Base-by-base conservation (phyloP, 139 green algal genomes). In the Coelastrella sp. region DNA sequence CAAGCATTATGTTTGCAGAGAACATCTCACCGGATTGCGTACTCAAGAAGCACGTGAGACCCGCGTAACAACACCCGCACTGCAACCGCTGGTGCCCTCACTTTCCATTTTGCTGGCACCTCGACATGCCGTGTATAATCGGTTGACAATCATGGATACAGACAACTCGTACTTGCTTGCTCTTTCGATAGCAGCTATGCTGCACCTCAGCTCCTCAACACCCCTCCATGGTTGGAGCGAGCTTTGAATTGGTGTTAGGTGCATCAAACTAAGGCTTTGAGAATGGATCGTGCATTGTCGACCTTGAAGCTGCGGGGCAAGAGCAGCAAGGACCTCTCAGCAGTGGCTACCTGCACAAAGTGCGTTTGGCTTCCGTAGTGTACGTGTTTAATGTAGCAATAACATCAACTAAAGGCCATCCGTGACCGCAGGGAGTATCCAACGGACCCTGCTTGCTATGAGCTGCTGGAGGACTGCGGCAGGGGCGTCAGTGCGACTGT, bases 391-490 rank as follows among this genome's bases (percentile, higher is more conserved):
- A 11, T 48, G n/a, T 17, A 48, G 8, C 40, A 32, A 21, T 15
- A 13, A 35, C 74, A 62, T 23, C 34, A 32, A 48, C 35, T 45
- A 17, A 27, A 32, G 9, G 5, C 13, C 48, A n/a, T 25, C 17
- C 45, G 59, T 40, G 25, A n/a, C 37, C 11, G 66, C 90, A 97
- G 93, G 83, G 92, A 98, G 11, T 99, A 95, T 80, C 97, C 97
- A 0, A 96, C 91, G 2, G 86, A 86, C 2, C 89, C 93, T 0
- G 89, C 90, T 11, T 84, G 84, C 1, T 99, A 99, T 74, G 88
- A 98, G 35, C 79, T 99, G 57, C 86, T 98, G 30, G 97, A 99
- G 78, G 96, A 98, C 75, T 96, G 94, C 67, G 97, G 97, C 0
- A 89, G 94, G 5, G 97, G 97, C 17, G 96, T 98, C 30, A 97